Conservation (phyloP, 2,329 filamentous ascomycete genomes). For the Blastomyces percursus region DNA sequence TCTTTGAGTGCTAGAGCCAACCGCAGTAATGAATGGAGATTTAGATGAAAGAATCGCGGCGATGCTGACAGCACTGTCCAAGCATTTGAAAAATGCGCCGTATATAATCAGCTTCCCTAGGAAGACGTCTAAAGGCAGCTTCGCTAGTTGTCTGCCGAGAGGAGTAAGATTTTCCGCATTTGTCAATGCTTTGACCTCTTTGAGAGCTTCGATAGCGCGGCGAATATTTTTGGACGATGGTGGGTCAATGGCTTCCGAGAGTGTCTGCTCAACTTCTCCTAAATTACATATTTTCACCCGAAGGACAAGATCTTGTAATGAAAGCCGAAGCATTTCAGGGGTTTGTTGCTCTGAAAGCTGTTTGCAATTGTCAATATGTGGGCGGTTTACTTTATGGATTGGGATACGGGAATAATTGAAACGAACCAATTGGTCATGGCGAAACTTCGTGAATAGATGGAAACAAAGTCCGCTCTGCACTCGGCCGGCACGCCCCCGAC, state of each 20-base stretch:
- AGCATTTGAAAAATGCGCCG: slow-evolving; percentile 74
- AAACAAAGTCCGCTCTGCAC: slow-evolving; percentile 94
- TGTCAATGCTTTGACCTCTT: slow-evolving; percentile 86
- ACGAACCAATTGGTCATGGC: slow-evolving; percentile 59
- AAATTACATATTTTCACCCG: slow-evolving; percentile 96
- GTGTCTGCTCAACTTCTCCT: slow-evolving; percentile 80
- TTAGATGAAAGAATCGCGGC: slow-evolving; percentile 92
- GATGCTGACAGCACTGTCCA: slow-evolving; percentile 83
- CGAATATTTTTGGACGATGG: slow-evolving; percentile 87
- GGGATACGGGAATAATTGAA: not conserved
- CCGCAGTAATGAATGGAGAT: slow-evolving; percentile 79
- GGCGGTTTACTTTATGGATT: not conserved
- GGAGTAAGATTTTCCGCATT: slow-evolving; percentile 71
- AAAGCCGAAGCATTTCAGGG: slow-evolving; percentile 88
- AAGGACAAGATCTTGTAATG: slow-evolving; percentile 87
- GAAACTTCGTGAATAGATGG: slow-evolving; percentile 83
- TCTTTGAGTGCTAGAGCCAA: slow-evolving; percentile 71
- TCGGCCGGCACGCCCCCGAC: slow-evolving; percentile 84
- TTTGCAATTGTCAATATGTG: not conserved
- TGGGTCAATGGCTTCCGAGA: slow-evolving; percentile 78
- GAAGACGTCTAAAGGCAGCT: slow-evolving; percentile 84
- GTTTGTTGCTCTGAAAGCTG: slow-evolving; percentile 85
- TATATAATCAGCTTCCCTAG: slow-evolving; percentile 86
- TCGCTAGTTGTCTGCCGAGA: slow-evolving; percentile 74
- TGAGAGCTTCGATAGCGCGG: slow-evolving; percentile 79